phyloP scores from a whole-genome alignment of 2,329 filamentous ascomycete species.

The Trichophyton mentagrophytes region DNA sequence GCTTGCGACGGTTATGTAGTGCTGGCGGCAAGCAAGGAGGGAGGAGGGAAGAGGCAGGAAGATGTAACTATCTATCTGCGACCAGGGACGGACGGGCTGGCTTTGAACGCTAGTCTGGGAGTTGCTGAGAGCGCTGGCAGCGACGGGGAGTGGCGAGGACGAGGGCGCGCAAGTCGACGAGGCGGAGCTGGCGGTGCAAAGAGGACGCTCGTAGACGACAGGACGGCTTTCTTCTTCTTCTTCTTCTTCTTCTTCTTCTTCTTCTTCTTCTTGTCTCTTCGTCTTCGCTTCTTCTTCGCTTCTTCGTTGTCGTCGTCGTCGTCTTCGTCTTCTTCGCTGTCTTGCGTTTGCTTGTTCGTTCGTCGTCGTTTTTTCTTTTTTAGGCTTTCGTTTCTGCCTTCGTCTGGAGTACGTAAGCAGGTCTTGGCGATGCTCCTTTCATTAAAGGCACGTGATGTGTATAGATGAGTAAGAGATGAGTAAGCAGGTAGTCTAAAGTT shows the following conservation, averaged over 20 bases:
- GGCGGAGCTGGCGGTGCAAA: neutral
- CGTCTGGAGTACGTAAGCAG: neutral
- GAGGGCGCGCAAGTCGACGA: neutral
- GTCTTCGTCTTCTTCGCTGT: neutral
- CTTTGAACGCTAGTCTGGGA: too few species aligned
- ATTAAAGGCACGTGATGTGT: constrained; percentile 4
- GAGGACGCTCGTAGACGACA: neutral
- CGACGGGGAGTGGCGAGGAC: neutral
- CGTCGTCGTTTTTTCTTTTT: neutral
- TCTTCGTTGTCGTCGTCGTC: neutral
- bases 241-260: neutral
- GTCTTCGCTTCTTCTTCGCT: neutral
- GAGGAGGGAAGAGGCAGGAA: neutral
- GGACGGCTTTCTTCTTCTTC: neutral
- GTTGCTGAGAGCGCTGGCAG: too few species aligned
- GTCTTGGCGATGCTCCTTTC: constrained; percentile 6
- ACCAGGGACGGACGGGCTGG: neutral
- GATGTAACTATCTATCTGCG: neutral
- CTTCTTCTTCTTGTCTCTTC: neutral
- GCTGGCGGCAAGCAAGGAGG: neutral
- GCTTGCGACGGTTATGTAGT: too few species aligned
- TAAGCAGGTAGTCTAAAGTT: neutral
- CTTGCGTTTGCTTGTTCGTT: too few species aligned
- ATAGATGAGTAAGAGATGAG: neutral
- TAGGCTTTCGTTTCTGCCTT: neutral